These are phyloP conservation scores for Lipomyces spencermartinsiae DNA, from an alignment of 805 yeast species.

Conservation along the genomic window DNA sequence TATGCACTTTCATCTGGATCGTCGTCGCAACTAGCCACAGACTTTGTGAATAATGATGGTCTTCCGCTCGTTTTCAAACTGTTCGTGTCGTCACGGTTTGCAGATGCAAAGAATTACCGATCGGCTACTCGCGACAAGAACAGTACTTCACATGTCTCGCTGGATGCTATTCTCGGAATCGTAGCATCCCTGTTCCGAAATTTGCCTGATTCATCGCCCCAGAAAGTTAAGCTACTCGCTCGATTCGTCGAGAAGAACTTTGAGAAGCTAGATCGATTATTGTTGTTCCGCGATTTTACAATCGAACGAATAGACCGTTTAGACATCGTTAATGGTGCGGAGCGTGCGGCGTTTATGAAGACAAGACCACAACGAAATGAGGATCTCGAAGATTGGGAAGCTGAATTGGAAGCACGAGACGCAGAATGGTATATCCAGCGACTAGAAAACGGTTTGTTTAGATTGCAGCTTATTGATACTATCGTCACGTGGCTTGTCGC, in stretches of 20 bases:
- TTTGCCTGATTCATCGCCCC: conserved; percentile 34
- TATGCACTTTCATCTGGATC: conserved; percentile 34
- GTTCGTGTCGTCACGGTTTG: conserved; percentile 31
- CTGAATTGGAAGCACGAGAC: conserved; percentile 27
- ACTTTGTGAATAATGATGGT: conserved; percentile 38
- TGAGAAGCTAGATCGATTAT: conserved; percentile 31
- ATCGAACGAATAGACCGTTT: conserved; percentile 18
- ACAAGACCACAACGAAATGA: conserved; percentile 19
- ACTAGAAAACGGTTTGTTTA: conserved; percentile 33
- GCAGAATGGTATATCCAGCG: conserved; percentile 37
- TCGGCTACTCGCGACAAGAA: conserved; percentile 21
- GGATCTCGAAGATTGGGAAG: conserved; percentile 26
- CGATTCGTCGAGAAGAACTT: conserved; percentile 37
- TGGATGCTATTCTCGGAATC: conserved; percentile 37
- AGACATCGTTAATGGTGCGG: conserved; percentile 18
- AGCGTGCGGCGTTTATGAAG: conserved; percentile 24
- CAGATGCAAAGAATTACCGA: conserved; percentile 21
- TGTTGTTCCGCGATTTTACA: conserved; percentile 19
- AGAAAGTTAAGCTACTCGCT: conserved; percentile 33
- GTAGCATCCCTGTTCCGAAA: conserved; percentile 37
- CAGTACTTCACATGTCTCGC: conserved; percentile 20
- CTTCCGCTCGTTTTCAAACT: conserved; percentile 30
- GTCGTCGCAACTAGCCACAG: conserved; percentile 19
- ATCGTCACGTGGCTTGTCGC: conserved; percentile 39
- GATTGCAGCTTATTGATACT: conserved; percentile 34